phyloP scores from a whole-genome alignment of 306 rosid genomes.

The Comarum palustre region DNA sequence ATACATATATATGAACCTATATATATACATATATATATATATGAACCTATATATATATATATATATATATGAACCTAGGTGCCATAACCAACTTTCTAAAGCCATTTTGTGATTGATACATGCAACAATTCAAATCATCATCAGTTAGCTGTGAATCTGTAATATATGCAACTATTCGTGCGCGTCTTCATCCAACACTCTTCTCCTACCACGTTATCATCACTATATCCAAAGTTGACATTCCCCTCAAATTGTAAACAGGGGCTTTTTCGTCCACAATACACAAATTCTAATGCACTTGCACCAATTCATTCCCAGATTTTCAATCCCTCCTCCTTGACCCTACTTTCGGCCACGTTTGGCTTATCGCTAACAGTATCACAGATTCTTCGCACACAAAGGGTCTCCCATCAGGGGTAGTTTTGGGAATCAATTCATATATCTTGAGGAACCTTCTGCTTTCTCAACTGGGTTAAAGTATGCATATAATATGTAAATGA shows the following conservation, averaged over 20 bases:
- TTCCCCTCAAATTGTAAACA: slow-evolving; percentile 32
- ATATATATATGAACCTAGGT: no score
- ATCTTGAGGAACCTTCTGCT: slow-evolving; percentile 38
- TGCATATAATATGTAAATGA: neutral
- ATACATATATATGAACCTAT: no score
- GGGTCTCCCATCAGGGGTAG: slow-evolving; percentile 35
- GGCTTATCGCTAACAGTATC: slow-evolving; percentile 45
- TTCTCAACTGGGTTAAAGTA: slow-evolving; percentile 16
- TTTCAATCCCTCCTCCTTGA: slow-evolving; percentile 5
- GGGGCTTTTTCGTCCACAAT: slow-evolving; percentile 38
- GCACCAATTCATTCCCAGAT: neutral
- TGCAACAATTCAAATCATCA: neutral
- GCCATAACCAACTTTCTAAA: neutral
- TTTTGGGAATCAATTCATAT: slow-evolving; percentile 32
- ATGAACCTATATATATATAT: no score
- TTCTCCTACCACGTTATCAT: slow-evolving; percentile 29
- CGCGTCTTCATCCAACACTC: slow-evolving; percentile 22
- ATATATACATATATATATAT: no score
- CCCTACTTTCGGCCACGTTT: slow-evolving; percentile 36
- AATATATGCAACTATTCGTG: slow-evolving; percentile 32
- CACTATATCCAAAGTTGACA: slow-evolving; percentile 50
- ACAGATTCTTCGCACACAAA: slow-evolving; percentile 48
- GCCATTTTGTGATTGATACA: neutral
- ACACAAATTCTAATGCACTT: slow-evolving; percentile 14
- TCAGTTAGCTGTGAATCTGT: slow-evolving; percentile 12